Percentiles rank a stretch among this genome's conserved stretches.
phyloP scores from a whole-genome alignment of 305 asterid genomes.

The Solanum chacoense region DNA sequence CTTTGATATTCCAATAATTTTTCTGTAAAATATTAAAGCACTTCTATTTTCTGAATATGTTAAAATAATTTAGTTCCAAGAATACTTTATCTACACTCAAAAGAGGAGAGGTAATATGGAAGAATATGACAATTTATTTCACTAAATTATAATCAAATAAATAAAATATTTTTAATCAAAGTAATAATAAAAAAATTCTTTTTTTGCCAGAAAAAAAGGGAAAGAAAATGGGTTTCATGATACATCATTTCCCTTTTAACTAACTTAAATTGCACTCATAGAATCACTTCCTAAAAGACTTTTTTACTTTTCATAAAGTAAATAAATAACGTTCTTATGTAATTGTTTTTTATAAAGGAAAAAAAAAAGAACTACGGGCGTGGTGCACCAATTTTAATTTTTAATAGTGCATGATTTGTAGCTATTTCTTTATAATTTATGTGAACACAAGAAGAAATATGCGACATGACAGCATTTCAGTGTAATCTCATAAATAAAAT shows the following conservation, averaged over 20 bases:
- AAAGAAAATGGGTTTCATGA: conserved; percentile 3
- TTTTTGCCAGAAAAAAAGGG: not conserved
- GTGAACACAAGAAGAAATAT: not conserved
- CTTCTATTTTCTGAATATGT: not conserved
- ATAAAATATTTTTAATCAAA: not conserved
- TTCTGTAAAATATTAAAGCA: not conserved
- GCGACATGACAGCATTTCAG: not conserved
- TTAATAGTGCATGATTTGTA: not conserved
- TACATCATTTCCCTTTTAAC: conserved; percentile 15
- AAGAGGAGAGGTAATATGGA: not conserved
- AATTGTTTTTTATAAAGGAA: not conserved
- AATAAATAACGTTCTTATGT: not conserved
- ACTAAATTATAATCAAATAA: not conserved
- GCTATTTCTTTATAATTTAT: not conserved
- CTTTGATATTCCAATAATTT: not conserved
- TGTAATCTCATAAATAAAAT: not conserved
- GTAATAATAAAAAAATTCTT: not conserved
- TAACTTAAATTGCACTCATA: conserved; percentile 58
- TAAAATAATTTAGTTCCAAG: not conserved
- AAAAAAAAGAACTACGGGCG: not conserved
- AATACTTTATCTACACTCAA: not conserved
- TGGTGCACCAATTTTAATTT: not conserved
- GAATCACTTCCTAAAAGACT: conserved; percentile 52
- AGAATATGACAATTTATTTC: not conserved
- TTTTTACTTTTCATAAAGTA: conserved; percentile 19